Percentiles rank a stretch among this genome's conserved stretches.
Evolutionary conservation across 768 basidiomycete species (phyloP).

Genomic region (Amanita rubescens): DNA sequence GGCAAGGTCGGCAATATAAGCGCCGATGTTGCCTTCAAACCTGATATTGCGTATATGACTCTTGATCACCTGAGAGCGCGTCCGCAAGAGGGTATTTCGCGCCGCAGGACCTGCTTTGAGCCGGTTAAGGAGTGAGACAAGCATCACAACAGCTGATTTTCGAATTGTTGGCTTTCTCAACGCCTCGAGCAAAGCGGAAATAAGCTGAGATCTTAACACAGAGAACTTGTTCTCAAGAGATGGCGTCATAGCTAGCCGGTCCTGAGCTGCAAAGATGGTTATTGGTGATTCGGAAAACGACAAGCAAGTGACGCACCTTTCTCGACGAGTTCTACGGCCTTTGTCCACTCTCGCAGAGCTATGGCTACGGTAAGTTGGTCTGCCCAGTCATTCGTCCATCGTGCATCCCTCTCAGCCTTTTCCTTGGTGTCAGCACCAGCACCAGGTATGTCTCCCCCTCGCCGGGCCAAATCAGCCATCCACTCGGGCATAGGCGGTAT

Average conservation of each 20-base stretch:
- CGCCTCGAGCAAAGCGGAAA: slow-evolving; percentile 60
- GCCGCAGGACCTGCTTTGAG: slow-evolving; percentile 75
- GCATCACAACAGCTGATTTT: slow-evolving; percentile 63
- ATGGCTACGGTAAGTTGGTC: slow-evolving; percentile 91
- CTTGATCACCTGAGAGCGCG: slow-evolving; percentile 68
- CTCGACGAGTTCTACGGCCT: slow-evolving; percentile 79
- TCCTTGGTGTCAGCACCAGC: slow-evolving; percentile 54
- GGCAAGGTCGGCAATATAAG: slow-evolving; percentile 83
- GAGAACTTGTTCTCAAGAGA: slow-evolving; percentile 52
- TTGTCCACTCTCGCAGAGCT: slow-evolving; percentile 81
- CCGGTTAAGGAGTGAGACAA: slow-evolving; percentile 67
- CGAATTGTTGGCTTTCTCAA: slow-evolving; percentile 72
- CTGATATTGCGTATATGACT: slow-evolving; percentile 78
- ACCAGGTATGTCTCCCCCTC: slow-evolving; percentile 41
- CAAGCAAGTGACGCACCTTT: slow-evolving; percentile 43
- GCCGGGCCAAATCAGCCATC: slow-evolving; percentile 61
- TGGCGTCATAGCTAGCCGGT: slow-evolving; percentile 50
- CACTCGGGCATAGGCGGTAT: slow-evolving; percentile 67
- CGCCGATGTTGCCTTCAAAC: slow-evolving; percentile 82
- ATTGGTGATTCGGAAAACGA: neutral
- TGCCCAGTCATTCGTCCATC: slow-evolving; percentile 87
- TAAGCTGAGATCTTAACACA: slow-evolving; percentile 59
- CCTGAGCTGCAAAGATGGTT: slow-evolving; percentile 39
- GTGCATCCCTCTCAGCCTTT: slow-evolving; percentile 71
- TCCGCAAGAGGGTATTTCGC: slow-evolving; percentile 72